Evolutionary conservation across 495 filamentous ascomycete genomes (phyloP).

Genomic region (Aspergillus wentii): DNA sequence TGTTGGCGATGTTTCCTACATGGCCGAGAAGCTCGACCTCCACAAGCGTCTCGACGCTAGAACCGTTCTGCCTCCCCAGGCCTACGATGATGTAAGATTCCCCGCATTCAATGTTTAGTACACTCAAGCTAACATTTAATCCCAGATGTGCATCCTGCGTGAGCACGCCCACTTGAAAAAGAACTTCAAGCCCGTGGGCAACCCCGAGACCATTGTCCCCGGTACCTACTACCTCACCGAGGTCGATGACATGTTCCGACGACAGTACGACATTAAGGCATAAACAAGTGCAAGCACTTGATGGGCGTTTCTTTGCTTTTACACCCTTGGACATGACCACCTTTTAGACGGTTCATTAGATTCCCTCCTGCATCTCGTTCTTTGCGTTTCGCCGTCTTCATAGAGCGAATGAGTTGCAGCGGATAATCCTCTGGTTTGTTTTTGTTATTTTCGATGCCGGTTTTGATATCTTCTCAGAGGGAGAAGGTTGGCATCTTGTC

Average conservation of each 20-base stretch:
- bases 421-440: conserved; percentile 14
- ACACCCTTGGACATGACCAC: conserved; percentile 27
- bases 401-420: conserved; percentile 26
- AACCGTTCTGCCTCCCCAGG: conserved; percentile 69
- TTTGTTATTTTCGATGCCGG: conserved; percentile 4
- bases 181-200: conserved; percentile 74
- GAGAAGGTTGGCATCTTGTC: no score
- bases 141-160: conserved; percentile 87
- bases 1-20: conserved; percentile 67
- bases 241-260: conserved; percentile 93
- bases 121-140: conserved; percentile 6
- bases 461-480: conserved; percentile 1
- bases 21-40: conserved; percentile 76
- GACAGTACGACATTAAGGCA: conserved; percentile 81
- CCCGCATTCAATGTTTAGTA: not conserved
- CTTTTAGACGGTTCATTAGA: conserved; percentile 38
- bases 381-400: conserved; percentile 19
- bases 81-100: conserved; percentile 75
- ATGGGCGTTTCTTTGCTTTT: conserved; percentile 11
- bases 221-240: conserved; percentile 87
- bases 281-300: conserved; percentile 38
- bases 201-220: conserved; percentile 66
- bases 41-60: conserved; percentile 68
- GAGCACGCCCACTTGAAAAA: conserved; percentile 94
- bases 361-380: conserved; percentile 30